Evolutionary conservation across 345 rosid species (phyloP).

Genomic region (Trapa incisa): DNA sequence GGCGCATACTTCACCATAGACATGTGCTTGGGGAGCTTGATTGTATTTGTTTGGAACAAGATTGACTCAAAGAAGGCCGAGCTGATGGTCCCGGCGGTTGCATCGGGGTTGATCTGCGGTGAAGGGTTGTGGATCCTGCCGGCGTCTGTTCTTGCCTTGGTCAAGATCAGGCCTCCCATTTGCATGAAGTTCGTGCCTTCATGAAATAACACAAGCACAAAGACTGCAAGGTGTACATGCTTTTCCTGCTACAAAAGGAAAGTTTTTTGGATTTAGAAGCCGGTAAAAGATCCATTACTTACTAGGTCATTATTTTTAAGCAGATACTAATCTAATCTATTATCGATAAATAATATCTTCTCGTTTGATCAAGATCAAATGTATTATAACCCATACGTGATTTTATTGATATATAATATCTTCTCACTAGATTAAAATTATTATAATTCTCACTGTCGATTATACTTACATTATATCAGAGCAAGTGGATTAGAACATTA

Average conservation of each 20-base stretch:
- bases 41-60: conserved; percentile 54
- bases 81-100: conserved; percentile 74
- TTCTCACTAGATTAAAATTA: too few relatives aligned
- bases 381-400: too few relatives aligned
- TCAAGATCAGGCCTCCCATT: conserved; percentile 70
- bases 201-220: conserved; percentile 10
- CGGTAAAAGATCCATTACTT: too few relatives aligned
- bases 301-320: too few relatives aligned
- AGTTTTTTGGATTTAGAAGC: neutral
- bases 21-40: conserved; percentile 69
- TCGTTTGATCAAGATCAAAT: too few relatives aligned
- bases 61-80: conserved; percentile 47
- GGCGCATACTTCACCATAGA: conserved; percentile 92
- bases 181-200: conserved; percentile 67
- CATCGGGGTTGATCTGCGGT: conserved; percentile 83
- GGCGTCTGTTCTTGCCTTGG: conserved; percentile 66
- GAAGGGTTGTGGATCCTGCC: conserved; percentile 93
- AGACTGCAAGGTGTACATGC: neutral
- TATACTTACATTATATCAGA: too few relatives aligned
- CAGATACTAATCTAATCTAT: too few relatives aligned
- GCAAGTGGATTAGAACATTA: too few relatives aligned
- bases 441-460: too few relatives aligned
- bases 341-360: too few relatives aligned
- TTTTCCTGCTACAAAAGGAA: neutral
- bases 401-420: too few relatives aligned